Evolutionary conservation across 345 rosid species (phyloP), one percentile per base, ranked within the genome.

Genomic region (Limnanthes douglasii): DNA sequence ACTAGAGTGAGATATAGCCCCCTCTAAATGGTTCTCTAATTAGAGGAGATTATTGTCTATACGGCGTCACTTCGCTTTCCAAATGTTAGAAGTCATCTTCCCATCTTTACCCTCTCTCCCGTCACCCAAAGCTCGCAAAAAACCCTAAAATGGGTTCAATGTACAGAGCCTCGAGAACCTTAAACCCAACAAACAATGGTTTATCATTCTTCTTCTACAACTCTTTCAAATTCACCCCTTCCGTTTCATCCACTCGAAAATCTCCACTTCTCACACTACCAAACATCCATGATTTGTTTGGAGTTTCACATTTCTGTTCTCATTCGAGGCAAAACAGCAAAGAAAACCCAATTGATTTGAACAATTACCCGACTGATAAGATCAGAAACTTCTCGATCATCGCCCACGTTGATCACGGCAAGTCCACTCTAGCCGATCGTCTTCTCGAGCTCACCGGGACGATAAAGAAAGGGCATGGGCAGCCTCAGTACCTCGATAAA

Each of bases 391-490:
- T 88, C 64, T 88, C 97, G 11, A 88, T 88, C 16, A 88, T 83
- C 38, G 95, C 97, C 8, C 97, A 88, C 35, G 70, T 88, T 19
- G 97, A 88, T 56, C 97, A 83, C 43, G 97, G 95, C 0, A 88
- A 88, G 58, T 88, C 97, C 6, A 88, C 97, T 15, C 62, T 83
- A 20, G 97, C 97, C 19, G 97, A 88, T 56, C 63, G 97, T 41
- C 81, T 88, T n/a, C 57, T 88, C 78, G 97, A 88, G 73, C 95
- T 88, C 58, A 88, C 94, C 23, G 95, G 86, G 4, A 79, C 97
- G 17, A 88, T 83, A 54, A 76, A 62, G 64, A 73, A 62, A 57
- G 97, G 95, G 19, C 97, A 57, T 46, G 97, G 97, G 2, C 95
- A 88, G 62, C 97, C 95, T 37, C 95, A 88, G 68, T 83, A 83